A percentile compares a stretch with the other conserved stretches of the same genome.
Conservation (phyloP, 352 stramenopile genomes). For the Globisporangium nodosum region DNA sequence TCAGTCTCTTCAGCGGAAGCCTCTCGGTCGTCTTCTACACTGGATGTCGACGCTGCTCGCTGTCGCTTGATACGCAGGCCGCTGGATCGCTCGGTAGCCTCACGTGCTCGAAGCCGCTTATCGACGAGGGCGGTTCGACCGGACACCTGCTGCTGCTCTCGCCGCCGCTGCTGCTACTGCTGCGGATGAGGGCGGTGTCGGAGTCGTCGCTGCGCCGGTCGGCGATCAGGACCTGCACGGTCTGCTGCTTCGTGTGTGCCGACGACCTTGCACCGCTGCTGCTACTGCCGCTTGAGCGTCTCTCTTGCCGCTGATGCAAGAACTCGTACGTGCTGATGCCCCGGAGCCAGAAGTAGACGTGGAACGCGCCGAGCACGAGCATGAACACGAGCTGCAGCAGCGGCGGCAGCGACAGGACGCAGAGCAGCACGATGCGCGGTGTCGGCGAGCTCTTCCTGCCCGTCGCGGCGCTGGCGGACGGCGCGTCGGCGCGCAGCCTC, state of each 20-base stretch:
- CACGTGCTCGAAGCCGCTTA: too few relatives aligned
- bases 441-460: slow-evolving; percentile 2
- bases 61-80: neutral
- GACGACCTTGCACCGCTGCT: neutral
- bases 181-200: slow-evolving; percentile 1
- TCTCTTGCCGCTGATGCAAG: slow-evolving; percentile 26
- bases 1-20: neutral
- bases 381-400: slow-evolving; percentile 54
- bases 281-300: neutral
- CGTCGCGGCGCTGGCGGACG: neutral
- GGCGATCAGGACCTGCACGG: neutral
- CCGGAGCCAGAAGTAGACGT: slow-evolving; percentile 51
- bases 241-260: neutral
- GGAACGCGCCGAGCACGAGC: slow-evolving; percentile 50
- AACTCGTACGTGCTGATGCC: slow-evolving; percentile 54
- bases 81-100: neutral
- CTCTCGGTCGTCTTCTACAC: neutral
- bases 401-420: slow-evolving; percentile 33
- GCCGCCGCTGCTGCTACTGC: neutral
- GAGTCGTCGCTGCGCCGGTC: slow-evolving; percentile 1
- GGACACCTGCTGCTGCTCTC: too few relatives aligned
- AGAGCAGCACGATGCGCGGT: slow-evolving; percentile 20
- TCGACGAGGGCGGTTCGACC: too few relatives aligned
- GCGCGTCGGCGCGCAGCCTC: slow-evolving; percentile 8
- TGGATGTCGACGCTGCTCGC: neutral